Evolutionary conservation across 2,329 filamentous ascomycete genomes (phyloP).

Genomic region (Zymoseptoria brevis): DNA sequence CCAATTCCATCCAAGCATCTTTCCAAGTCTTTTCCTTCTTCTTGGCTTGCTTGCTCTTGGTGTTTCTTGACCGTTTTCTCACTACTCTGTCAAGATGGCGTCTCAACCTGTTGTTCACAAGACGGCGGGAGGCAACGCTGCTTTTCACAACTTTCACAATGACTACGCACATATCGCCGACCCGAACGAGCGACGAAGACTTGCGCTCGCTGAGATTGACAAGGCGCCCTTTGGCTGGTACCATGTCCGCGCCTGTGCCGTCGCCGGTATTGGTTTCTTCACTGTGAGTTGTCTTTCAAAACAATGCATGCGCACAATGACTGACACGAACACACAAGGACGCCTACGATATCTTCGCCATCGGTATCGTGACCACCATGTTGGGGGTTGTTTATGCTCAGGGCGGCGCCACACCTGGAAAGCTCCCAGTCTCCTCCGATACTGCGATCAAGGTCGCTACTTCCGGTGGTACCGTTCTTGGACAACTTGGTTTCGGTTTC

Average conservation of each 20-base stretch:
- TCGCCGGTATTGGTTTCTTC: slow-evolving; percentile 82
- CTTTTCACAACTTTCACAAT: slow-evolving; percentile 72
- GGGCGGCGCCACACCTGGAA: slow-evolving; percentile 30
- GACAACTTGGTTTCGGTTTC: slow-evolving; percentile 71
- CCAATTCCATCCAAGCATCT: background rate
- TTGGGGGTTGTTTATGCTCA: slow-evolving; percentile 70
- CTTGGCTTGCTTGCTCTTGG: background rate
- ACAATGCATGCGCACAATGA: background rate
- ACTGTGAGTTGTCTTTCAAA: slow-evolving; percentile 35
- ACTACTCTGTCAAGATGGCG: background rate
- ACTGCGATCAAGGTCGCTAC: slow-evolving; percentile 81
- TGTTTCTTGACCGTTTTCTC: background rate
- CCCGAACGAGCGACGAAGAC: slow-evolving; percentile 68
- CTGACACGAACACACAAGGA: slow-evolving; percentile 35
- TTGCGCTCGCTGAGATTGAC: slow-evolving; percentile 75
- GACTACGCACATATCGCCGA: slow-evolving; percentile 59
- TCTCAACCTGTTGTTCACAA: background rate
- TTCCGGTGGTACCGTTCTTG: slow-evolving; percentile 73
- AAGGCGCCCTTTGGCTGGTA: slow-evolving; percentile 79
- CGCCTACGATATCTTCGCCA: slow-evolving; percentile 70
- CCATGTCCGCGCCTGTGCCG: slow-evolving; percentile 66
- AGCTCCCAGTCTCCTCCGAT: slow-evolving; percentile 60
- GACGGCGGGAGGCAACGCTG: slow-evolving; percentile 58
- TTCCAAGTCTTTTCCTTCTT: background rate
- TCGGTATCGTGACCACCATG: slow-evolving; percentile 66